Conservation (phyloP, 2,329 filamentous ascomycete genomes). For the Beauveria varroae region DNA sequence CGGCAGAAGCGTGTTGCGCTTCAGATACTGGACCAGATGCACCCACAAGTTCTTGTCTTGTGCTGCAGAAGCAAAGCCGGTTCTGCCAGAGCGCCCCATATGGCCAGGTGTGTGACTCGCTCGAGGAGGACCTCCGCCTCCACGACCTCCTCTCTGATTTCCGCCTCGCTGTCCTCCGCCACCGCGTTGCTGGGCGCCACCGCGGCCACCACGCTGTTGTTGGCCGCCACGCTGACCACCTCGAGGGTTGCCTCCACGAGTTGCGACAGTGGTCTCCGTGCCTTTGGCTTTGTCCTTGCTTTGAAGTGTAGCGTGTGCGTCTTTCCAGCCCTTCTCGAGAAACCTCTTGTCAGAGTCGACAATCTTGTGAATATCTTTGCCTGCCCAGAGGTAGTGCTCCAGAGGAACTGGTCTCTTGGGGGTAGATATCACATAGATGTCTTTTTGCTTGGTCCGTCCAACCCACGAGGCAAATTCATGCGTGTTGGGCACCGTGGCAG, state of each 20-base stretch:
- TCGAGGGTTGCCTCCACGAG: slow-evolving; percentile 30
- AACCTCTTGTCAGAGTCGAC: slow-evolving; percentile 91
- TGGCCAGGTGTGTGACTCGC: slow-evolving; percentile 65
- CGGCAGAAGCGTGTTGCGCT: slow-evolving; percentile 78
- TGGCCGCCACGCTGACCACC: slow-evolving; percentile 28
- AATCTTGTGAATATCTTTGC: slow-evolving; percentile 88
- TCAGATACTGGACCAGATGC: slow-evolving; percentile 84
- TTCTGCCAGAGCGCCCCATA: slow-evolving; percentile 80
- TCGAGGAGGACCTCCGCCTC: slow-evolving; percentile 40
- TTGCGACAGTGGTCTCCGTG: slow-evolving; percentile 26
- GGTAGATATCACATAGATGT: slow-evolving; percentile 98
- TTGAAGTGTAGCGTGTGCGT: slow-evolving; percentile 74
- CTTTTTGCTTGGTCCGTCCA: slow-evolving; percentile 93
- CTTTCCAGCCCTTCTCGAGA: slow-evolving; percentile 88
- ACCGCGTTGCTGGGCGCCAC: slow-evolving; percentile 43
- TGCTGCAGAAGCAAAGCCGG: slow-evolving; percentile 78
- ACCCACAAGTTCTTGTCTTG: slow-evolving; percentile 98
- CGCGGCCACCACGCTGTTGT: slow-evolving; percentile 33
- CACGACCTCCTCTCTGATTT: slow-evolving; percentile 46
- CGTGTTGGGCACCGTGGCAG: slow-evolving; percentile 94
- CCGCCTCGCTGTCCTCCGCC: slow-evolving; percentile 46
- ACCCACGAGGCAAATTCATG: slow-evolving; percentile 99
- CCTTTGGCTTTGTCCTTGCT: slow-evolving; percentile 69
- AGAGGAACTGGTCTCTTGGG: slow-evolving; percentile 90
- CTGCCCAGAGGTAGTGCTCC: slow-evolving; percentile 94